phyloP scores from a whole-genome alignment of 2,329 filamentous ascomycete species.

The Dactylellina sp. region DNA sequence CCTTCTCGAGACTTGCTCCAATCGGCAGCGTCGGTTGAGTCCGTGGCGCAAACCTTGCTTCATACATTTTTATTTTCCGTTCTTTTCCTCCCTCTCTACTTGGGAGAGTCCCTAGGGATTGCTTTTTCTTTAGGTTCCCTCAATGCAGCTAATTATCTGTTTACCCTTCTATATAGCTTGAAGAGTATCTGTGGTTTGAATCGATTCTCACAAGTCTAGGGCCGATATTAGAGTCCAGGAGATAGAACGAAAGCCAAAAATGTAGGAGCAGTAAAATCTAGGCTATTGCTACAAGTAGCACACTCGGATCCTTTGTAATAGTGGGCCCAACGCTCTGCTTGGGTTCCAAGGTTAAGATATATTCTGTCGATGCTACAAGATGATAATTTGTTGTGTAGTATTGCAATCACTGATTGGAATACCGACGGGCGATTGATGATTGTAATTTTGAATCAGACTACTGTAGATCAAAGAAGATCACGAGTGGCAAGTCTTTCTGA shows the following conservation, averaged over 20 bases:
- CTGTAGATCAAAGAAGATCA: too few species aligned
- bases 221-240: neutral
- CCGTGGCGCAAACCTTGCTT: constrained; percentile 38
- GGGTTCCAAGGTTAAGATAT: neutral
- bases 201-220: neutral
- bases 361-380: neutral
- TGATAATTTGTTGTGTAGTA: neutral
- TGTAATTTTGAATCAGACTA: too few species aligned
- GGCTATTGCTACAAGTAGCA: neutral
- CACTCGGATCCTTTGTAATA: constrained; percentile 1
- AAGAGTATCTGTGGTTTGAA: too few species aligned
- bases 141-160: too few species aligned
- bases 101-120: too few species aligned
- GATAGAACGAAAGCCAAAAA: neutral
- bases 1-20: neutral
- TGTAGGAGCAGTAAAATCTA: neutral
- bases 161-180: too few species aligned
- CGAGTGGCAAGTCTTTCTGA: too few species aligned
- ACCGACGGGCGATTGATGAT: neutral
- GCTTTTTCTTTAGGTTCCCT: too few species aligned
- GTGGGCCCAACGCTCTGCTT: too few species aligned
- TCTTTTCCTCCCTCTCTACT: too few species aligned
- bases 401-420: neutral
- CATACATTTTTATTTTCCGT: constrained; percentile 32
- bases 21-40: constrained; percentile 16